Conservation (phyloP, 2,329 filamentous ascomycete species). For the Sporothrix dimorphospora region DNA sequence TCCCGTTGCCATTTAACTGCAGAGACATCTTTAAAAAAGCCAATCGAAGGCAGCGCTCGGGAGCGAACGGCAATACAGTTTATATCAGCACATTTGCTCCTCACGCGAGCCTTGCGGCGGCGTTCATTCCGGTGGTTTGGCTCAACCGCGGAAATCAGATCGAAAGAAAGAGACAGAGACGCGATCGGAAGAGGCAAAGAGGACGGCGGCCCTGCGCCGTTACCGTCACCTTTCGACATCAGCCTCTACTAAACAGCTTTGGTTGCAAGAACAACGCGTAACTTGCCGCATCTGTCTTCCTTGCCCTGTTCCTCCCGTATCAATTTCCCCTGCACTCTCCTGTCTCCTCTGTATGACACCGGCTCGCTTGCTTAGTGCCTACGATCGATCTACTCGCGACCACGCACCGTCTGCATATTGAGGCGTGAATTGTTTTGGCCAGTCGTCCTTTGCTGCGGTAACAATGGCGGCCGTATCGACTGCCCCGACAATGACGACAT, state of each 20-base stretch:
- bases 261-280: background rate
- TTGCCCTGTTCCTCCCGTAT: background rate
- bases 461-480: slow-evolving; percentile 59
- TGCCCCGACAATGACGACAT: slow-evolving; percentile 46
- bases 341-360: background rate
- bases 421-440: slow-evolving; percentile 23
- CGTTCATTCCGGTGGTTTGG: background rate
- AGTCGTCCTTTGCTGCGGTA: slow-evolving; percentile 31
- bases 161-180: background rate
- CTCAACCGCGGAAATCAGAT: background rate
- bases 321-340: background rate
- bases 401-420: background rate
- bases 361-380: background rate
- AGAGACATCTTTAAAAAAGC: background rate
- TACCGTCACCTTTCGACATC: slow-evolving; percentile 1
- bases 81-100: background rate
- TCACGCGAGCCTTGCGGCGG: too few relatives aligned
- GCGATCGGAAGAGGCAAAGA: background rate
- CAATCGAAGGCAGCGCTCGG: background rate
- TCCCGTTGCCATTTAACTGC: background rate
- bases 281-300: background rate
- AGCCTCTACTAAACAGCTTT: background rate
- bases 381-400: background rate
- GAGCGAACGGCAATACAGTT: background rate
- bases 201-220: slow-evolving; percentile 14